Percentiles rank a stretch among this genome's conserved stretches.
Evolutionary conservation across 192 early-diverging fungal species (phyloP).

Genomic region (Entrophospora sp.): DNA sequence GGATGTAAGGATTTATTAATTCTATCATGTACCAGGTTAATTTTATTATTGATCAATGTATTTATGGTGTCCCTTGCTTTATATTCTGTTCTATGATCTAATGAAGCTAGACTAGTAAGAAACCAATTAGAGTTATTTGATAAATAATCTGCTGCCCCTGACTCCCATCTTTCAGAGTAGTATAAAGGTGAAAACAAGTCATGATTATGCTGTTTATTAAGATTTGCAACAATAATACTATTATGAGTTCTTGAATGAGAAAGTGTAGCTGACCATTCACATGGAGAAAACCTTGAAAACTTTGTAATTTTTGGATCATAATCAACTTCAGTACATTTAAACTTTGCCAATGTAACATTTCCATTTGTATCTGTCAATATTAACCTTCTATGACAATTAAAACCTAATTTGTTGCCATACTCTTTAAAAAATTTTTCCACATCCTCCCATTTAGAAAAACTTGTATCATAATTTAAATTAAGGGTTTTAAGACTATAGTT

Average conservation of each 20-base stretch:
- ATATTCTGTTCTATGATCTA: not conserved
- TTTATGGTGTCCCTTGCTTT: too few relatives aligned
- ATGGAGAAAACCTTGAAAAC: not conserved
- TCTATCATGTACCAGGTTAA: too few relatives aligned
- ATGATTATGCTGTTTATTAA: conserved; percentile 1
- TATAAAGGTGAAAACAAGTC: not conserved
- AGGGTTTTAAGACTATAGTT: not conserved
- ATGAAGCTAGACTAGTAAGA: not conserved
- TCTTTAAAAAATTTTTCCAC: conserved; percentile 6
- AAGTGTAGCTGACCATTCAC: conserved; percentile 1
- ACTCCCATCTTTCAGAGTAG: not conserved
- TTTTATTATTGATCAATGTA: too few relatives aligned
- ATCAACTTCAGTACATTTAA: not conserved
- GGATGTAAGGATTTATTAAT: too few relatives aligned
- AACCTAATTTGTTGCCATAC: not conserved
- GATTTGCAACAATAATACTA: not conserved
- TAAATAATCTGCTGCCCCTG: not conserved
- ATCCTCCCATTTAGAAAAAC: not conserved
- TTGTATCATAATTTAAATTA: too few relatives aligned
- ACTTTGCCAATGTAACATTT: not conserved
- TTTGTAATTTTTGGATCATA: too few relatives aligned
- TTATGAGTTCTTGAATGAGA: not conserved
- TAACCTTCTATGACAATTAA: not conserved
- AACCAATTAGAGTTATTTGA: not conserved
- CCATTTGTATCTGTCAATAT: not conserved